phyloP scores from a whole-genome alignment of 768 basidiomycete genomes.

The Lactarius sp. region DNA sequence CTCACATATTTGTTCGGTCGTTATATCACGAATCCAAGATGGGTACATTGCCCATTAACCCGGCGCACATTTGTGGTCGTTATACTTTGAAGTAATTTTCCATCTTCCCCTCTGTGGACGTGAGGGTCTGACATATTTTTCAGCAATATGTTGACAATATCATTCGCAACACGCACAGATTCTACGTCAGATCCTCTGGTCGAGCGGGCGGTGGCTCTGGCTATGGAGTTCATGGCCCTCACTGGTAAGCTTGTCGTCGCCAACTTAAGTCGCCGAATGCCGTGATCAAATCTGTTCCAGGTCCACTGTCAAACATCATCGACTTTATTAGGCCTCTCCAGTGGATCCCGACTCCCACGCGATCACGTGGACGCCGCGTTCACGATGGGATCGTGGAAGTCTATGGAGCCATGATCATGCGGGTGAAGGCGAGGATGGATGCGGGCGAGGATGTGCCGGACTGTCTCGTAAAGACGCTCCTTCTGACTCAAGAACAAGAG shows the following conservation, averaged over 20 bases:
- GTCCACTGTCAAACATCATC: constrained; percentile 41
- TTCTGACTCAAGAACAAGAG: constrained; percentile 31
- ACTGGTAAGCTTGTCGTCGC: constrained; percentile 22
- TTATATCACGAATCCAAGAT: constrained; percentile 34
- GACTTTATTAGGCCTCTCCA: constrained; percentile 45
- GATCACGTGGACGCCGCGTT: constrained; percentile 37
- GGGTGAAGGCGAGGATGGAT: constrained; percentile 31
- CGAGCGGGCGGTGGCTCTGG: constrained; percentile 34
- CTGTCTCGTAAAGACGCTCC: constrained; percentile 35
- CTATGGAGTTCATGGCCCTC: constrained; percentile 42
- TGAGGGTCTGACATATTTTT: constrained; percentile 17
- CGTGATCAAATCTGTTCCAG: constrained; percentile 20
- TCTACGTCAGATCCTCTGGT: constrained; percentile 38
- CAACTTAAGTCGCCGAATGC: neutral
- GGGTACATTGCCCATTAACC: constrained; percentile 37
- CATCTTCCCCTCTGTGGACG: neutral
- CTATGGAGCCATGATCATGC: constrained; percentile 34
- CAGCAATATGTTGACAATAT: constrained; percentile 44
- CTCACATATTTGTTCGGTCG: constrained; percentile 36
- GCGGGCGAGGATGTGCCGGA: constrained; percentile 33
- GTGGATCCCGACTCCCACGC: constrained; percentile 37
- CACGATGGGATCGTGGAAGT: constrained; percentile 34
- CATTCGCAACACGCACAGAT: constrained; percentile 42
- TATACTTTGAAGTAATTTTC: constrained; percentile 29
- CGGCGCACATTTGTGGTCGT: constrained; percentile 39